A percentile compares a stretch with the other conserved stretches of the same genome.
Evolutionary conservation across 495 filamentous ascomycete genomes (phyloP).

Genomic region (Xanthoparmelia taractica): DNA sequence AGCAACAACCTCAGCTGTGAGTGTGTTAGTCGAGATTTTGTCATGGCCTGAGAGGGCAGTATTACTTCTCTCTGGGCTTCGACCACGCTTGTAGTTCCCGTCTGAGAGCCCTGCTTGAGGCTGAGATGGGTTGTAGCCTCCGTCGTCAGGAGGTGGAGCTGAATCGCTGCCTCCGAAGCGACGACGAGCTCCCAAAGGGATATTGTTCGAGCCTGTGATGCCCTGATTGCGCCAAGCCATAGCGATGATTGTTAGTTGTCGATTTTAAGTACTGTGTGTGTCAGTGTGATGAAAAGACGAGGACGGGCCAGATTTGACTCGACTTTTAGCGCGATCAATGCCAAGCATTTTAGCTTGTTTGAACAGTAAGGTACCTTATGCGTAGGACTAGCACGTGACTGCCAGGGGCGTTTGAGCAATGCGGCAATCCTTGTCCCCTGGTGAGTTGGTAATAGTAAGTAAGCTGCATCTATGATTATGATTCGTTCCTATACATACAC

Average conservation of each 20-base stretch:
- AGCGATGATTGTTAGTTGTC: conserved; percentile 20
- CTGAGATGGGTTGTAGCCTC: conserved; percentile 50
- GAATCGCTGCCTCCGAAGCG: conserved; percentile 67
- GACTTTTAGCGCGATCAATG: not conserved
- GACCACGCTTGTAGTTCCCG: conserved; percentile 58
- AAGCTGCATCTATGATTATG: no score
- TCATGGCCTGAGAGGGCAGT: not conserved
- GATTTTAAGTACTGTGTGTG: not conserved
- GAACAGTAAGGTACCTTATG: no score
- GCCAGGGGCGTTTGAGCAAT: no score
- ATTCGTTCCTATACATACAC: no score
- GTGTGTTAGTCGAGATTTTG: conserved; percentile 15
- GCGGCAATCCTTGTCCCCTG: no score
- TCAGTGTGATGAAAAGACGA: not conserved
- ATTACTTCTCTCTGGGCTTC: conserved; percentile 62
- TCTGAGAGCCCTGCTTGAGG: conserved; percentile 41
- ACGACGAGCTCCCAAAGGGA: conserved; percentile 81
- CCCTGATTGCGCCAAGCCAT: conserved; percentile 95
- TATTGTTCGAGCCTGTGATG: conserved; percentile 97
- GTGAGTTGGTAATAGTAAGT: no score
- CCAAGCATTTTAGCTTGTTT: not conserved
- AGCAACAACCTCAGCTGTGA: conserved; percentile 43
- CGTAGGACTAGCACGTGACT: no score
- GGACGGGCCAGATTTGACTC: conserved; percentile 1
- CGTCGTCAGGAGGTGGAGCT: conserved; percentile 41